Conservation (phyloP, 2,329 filamentous ascomycete species). For the Trichoderma koningiopsis region DNA sequence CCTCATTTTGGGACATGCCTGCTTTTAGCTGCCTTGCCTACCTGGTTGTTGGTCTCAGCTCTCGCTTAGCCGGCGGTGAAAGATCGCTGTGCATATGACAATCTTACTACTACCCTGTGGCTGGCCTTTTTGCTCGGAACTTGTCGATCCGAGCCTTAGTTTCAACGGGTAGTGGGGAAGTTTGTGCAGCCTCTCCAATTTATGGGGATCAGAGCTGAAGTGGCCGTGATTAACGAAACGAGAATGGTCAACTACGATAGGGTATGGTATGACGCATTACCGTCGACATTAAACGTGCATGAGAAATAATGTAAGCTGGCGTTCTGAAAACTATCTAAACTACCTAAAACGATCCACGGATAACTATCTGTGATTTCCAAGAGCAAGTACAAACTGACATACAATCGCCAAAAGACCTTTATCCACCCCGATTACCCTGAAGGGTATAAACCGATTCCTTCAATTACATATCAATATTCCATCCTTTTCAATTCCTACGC, state of each 20-base stretch:
- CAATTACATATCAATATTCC: neutral
- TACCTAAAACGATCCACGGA: neutral
- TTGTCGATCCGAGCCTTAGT: conserved; percentile 2
- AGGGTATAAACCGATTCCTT: neutral
- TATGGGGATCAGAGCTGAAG: neutral
- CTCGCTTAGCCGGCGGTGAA: neutral
- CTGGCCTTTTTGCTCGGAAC: neutral
- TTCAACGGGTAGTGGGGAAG: neutral
- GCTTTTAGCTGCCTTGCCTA: neutral
- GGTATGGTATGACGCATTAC: neutral
- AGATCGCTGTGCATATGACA: neutral
- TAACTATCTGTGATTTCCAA: neutral
- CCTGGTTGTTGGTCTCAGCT: neutral
- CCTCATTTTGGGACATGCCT: neutral
- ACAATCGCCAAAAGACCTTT: neutral
- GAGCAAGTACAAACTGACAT: neutral
- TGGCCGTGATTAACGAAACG: neutral
- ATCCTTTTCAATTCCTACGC: neutral
- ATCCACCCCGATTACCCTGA: neutral
- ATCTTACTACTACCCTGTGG: neutral
- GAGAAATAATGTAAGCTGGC: neutral
- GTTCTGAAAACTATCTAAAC: neutral
- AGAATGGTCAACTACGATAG: neutral
- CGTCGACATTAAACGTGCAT: neutral
- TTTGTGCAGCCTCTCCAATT: neutral